phyloP scores from a whole-genome alignment of 176 grass and related monocot species.

The Triticum dicoccoides region DNA sequence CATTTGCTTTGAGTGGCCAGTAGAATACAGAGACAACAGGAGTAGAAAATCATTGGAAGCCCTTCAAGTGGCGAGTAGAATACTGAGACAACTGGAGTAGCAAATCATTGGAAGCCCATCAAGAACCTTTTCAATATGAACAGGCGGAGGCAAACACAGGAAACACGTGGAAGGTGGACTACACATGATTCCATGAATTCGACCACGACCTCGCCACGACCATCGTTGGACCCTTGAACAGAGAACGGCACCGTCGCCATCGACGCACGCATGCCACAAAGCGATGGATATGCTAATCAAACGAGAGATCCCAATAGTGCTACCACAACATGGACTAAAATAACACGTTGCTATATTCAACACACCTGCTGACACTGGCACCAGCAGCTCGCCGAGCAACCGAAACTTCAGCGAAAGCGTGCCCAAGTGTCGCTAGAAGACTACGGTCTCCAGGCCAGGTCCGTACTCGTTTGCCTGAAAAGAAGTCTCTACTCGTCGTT shows the following conservation, averaged over 20 bases:
- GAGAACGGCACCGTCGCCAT: background rate
- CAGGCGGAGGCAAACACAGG: background rate
- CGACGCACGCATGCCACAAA: background rate
- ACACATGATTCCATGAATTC: background rate
- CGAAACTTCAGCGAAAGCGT: background rate
- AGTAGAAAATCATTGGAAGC: too few species aligned
- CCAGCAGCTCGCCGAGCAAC: background rate
- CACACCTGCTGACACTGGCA: background rate
- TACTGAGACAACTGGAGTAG: background rate
- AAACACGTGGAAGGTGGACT: background rate
- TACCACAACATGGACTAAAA: background rate
- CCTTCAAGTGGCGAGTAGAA: background rate
- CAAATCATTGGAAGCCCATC: background rate
- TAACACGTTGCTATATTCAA: background rate
- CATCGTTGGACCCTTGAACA: conserved; percentile 4
- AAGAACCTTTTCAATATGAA: background rate
- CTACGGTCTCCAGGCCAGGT: conserved; percentile 28
- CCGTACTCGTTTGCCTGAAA: conserved; percentile 28
- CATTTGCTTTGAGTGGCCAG: too few species aligned
- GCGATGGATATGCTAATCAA: background rate
- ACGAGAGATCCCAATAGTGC: background rate
- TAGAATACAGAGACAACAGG: too few species aligned
- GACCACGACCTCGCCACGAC: background rate
- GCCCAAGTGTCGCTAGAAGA: background rate
- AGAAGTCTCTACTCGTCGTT: conserved; percentile 43